A percentile compares a stretch with the other conserved stretches of the same genome.
These are phyloP conservation scores for Polytrichum formosum DNA, from an alignment of 225 moss, liverwort and hornwort species.

Conservation along the genomic window DNA sequence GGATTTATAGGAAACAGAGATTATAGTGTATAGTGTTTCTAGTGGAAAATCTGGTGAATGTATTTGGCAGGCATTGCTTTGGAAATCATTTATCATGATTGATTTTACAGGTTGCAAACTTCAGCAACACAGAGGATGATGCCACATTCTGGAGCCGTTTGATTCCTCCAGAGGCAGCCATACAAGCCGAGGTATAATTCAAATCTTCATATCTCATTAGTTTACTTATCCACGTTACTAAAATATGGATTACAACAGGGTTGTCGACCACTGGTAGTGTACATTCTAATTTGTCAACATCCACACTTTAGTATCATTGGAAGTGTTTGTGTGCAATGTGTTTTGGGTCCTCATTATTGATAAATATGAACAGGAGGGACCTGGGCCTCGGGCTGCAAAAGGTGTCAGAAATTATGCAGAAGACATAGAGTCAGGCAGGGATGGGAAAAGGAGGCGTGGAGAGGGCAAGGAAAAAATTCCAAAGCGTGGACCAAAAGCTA, in stretches of 20 bases:
- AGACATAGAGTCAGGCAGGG: conserved; percentile 53
- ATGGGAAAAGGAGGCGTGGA: conserved; percentile 73
- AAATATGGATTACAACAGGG: too few relatives aligned
- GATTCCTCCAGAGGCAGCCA: conserved; percentile 87
- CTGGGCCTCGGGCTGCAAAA: conserved; percentile 82
- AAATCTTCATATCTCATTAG: conserved; percentile 2
- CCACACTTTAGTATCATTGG: too few relatives aligned
- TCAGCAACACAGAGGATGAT: conserved; percentile 97
- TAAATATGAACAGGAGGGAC: conserved; percentile 43
- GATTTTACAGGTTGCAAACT: conserved; percentile 80
- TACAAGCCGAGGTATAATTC: conserved; percentile 68
- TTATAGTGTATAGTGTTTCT: too few relatives aligned
- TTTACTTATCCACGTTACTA: not conserved
- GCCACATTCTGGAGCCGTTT: conserved; percentile 98
- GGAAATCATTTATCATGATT: too few relatives aligned
- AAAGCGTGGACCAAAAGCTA: conserved; percentile 72
- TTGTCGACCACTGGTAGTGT: too few relatives aligned
- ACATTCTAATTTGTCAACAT: too few relatives aligned
- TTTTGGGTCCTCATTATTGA: too few relatives aligned
- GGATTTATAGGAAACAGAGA: too few relatives aligned
- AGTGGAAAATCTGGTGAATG: too few relatives aligned
- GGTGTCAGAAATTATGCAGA: conserved; percentile 90
- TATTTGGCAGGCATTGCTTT: too few relatives aligned
- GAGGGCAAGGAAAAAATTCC: conserved; percentile 72
- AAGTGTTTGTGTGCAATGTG: too few relatives aligned